Evolutionary conservation across 768 basidiomycete species (phyloP), one percentile per base, ranked within the genome.

Genomic region (Pulveroboletus frians): DNA sequence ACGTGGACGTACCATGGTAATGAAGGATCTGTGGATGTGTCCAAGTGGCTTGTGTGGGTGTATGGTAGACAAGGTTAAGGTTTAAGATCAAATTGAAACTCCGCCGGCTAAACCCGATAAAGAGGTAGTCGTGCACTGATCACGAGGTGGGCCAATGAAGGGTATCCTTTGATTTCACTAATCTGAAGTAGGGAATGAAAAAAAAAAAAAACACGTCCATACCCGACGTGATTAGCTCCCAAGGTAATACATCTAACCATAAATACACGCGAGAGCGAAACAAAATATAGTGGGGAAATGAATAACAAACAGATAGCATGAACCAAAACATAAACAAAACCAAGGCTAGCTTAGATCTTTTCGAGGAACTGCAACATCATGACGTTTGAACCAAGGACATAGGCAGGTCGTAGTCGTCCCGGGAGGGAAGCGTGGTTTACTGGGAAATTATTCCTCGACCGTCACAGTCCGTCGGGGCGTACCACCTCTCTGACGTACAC

Each of bases 1-100:
- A 13, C 5, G 35, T 15, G 39, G 46, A 56, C 64, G 21, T 44
- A 66, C 64, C 64, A 65, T 65, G 21, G 57, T 21, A 53, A 52
- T 38, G 50, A 31, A 21, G n/a, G 32, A 37, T 44, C 31, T 45
- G 49, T 35, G 15, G 43, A 21, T 39, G 47, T 39, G n/a, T n/a
- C 21, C 34, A 4, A 23, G 32, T 32, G 36, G 35, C 35, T 39
- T 18, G 49, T 51, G 61, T 56, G 36, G 56, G 50, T 51, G 42
- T 41, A 18, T 52, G 48, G 39, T 39, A 43, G 52, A 51, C 31
- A 56, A 56, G 55, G 51, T 62, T 62, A 65, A 60, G 47, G 64
- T 65, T 65, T 42, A 14, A 3, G 11, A 7, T 27, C 4, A 10
- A 7, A 0, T 13, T 0, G 1, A 54, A 56, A 49, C 61, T 56